A percentile compares a stretch with the other conserved stretches of the same genome.
Conservation (phyloP, 371 early-diverging fungal genomes). For the Mortierella sp. region DNA sequence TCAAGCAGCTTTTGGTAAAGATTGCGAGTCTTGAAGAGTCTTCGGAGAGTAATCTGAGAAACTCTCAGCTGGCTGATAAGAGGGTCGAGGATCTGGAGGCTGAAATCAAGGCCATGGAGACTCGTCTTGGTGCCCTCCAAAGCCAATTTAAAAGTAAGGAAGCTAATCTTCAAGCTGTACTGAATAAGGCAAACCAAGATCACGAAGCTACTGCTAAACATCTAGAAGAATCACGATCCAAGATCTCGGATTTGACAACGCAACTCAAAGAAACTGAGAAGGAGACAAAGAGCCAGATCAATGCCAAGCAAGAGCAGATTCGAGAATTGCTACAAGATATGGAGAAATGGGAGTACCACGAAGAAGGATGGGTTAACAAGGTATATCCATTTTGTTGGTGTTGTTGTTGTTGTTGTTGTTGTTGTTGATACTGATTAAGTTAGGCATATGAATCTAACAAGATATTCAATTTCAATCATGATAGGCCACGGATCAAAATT, state of each 20-base stretch:
- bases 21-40: slow-evolving; percentile 13
- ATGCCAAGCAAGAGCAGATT: slow-evolving; percentile 12
- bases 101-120: slow-evolving; percentile 9
- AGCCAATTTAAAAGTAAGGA: slow-evolving; percentile 20
- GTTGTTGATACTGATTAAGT: too few relatives aligned
- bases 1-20: slow-evolving; percentile 18
- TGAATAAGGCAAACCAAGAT: slow-evolving; percentile 14
- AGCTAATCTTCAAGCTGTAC: slow-evolving; percentile 1
- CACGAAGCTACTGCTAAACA: background rate
- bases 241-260: slow-evolving; percentile 13
- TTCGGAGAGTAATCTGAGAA: background rate
- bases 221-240: slow-evolving; percentile 11
- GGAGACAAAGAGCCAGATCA: slow-evolving; percentile 3
- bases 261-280: slow-evolving; percentile 19
- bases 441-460: too few relatives aligned
- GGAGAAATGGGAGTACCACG: slow-evolving; percentile 36
- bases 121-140: slow-evolving; percentile 13
- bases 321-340: slow-evolving; percentile 4
- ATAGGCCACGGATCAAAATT: too few relatives aligned
- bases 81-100: slow-evolving; percentile 15
- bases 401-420: too few relatives aligned
- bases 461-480: too few relatives aligned
- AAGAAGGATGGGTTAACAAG: slow-evolving; percentile 33
- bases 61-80: slow-evolving; percentile 14
- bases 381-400: too few relatives aligned